These are phyloP conservation scores for Dryas integrifolia DNA, from an alignment of 331 rosid genomes.

Conservation along the genomic window DNA sequence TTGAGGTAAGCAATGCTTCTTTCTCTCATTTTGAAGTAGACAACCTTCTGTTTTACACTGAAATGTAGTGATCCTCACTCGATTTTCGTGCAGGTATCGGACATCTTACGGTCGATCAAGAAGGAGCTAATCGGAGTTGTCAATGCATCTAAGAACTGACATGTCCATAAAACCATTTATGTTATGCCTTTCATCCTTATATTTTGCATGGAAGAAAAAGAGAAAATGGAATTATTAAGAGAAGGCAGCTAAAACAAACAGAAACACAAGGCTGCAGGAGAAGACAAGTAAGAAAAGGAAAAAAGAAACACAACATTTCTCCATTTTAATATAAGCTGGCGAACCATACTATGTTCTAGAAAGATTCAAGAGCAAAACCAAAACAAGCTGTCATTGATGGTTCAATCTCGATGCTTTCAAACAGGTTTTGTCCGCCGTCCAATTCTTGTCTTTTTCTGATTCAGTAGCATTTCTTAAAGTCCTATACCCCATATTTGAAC, in stretches of 20 bases:
- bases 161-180: not conserved
- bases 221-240: not conserved
- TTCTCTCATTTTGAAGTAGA: not conserved
- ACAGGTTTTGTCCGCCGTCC: not conserved
- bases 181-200: no score
- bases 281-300: not conserved
- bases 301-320: not conserved
- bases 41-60: not conserved
- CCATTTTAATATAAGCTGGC: constrained; percentile 6
- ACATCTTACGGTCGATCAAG: constrained; percentile 51
- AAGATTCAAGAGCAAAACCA: not conserved
- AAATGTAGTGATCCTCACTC: not conserved
- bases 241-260: not conserved
- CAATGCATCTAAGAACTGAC: constrained; percentile 14
- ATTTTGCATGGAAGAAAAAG: not conserved
- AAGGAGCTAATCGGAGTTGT: constrained; percentile 34
- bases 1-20: constrained; percentile 42
- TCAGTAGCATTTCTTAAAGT: not conserved
- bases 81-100: constrained; percentile 48
- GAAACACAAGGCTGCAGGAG: not conserved
- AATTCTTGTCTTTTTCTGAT: not conserved
- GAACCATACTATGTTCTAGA: constrained; percentile 15
- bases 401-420: not conserved
- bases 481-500: not conserved
- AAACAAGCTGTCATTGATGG: not conserved